phyloP scores from a whole-genome alignment of 2,329 filamentous ascomycete species.

The Metarhizium sp. region DNA sequence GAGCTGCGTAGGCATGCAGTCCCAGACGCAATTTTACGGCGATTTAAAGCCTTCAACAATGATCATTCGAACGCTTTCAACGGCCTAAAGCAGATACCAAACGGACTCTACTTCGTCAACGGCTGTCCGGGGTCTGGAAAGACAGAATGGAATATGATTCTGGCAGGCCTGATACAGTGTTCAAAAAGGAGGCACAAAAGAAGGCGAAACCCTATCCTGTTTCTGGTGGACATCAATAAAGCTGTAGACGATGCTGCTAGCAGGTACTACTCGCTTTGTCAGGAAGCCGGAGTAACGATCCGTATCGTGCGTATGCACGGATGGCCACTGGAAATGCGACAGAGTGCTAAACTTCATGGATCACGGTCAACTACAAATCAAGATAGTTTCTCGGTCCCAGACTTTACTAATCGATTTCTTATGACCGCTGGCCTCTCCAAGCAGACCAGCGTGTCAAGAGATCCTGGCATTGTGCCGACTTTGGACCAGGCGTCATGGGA shows the following conservation, averaged over 20 bases:
- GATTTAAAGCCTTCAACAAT: constrained; percentile 23
- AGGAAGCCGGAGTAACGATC: constrained; percentile 22
- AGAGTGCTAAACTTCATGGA: constrained; percentile 20
- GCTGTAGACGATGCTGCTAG: constrained; percentile 35
- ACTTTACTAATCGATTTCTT: constrained; percentile 28
- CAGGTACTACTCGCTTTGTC: constrained; percentile 28
- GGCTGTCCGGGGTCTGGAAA: constrained; percentile 39
- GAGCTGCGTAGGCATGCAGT: constrained; percentile 7
- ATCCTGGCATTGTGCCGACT: constrained; percentile 23
- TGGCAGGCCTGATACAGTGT: constrained; percentile 28
- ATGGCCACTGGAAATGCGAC: constrained; percentile 27
- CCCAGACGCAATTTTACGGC: constrained; percentile 15
- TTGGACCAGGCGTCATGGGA: constrained; percentile 35
- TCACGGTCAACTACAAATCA: not conserved
- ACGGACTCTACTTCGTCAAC: constrained; percentile 33
- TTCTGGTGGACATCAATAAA: constrained; percentile 38
- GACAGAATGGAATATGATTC: constrained; percentile 35
- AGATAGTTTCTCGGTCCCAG: constrained; percentile 5
- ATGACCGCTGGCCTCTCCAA: constrained; percentile 15
- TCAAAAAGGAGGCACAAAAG: constrained; percentile 15
- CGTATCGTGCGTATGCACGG: constrained; percentile 30
- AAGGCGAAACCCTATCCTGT: constrained; percentile 27
- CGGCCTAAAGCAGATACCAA: constrained; percentile 26
- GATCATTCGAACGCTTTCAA: constrained; percentile 29
- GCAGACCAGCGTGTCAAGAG: constrained; percentile 7